Base-by-base conservation (phyloP, 495 filamentous ascomycete species). In the Xylaria palmicola region DNA sequence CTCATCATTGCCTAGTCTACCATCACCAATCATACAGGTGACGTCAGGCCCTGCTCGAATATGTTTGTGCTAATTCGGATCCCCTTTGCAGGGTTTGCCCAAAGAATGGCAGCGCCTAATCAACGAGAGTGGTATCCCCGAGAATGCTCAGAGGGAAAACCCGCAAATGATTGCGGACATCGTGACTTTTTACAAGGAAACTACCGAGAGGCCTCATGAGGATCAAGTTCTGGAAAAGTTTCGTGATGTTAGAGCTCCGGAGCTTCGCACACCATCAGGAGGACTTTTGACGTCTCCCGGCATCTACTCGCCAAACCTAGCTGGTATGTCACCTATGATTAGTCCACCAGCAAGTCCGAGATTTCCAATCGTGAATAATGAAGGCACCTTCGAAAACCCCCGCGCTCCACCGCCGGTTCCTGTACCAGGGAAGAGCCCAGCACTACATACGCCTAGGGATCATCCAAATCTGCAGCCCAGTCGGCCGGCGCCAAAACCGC, bases 51-150 rank as follows among this genome's bases (percentile, higher is more conserved):
- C 54, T 59, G 58, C 53, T 67, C 37, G 30, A 45, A 13, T 24
- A 36, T 39, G 32, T 19, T 45, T 32, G 50, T 62, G 59, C 70
- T 77, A 65, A 76, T 48, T 32, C 15, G 24, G 6, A 39, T 55
- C 62, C 60, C 50, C 37, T 60, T 59, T 44, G 53, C 67, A 95
- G 91, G 94, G 94, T 62, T 79, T 98, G 34, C 94, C 94, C 1
- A 96, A 95, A 73, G 94, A 98, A 81, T 98, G 94, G 94, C 94
- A 98, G 75, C 86, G 90, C 40, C 83, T 96, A 69, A 84, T 98
- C 64, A 90, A 94, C 77, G 92, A 97, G 72, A 97, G 89, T 75
- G 94, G 94, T 57, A 98, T 98, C 66, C 90, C 93, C 4, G 91
- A 96, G 77, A 92, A 91, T 75, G 94, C 97, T 68, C 92, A 95